Evolutionary conservation across 164 flowering plant genomes (phyloP).

Genomic region (Dillenia suffruticosa): DNA sequence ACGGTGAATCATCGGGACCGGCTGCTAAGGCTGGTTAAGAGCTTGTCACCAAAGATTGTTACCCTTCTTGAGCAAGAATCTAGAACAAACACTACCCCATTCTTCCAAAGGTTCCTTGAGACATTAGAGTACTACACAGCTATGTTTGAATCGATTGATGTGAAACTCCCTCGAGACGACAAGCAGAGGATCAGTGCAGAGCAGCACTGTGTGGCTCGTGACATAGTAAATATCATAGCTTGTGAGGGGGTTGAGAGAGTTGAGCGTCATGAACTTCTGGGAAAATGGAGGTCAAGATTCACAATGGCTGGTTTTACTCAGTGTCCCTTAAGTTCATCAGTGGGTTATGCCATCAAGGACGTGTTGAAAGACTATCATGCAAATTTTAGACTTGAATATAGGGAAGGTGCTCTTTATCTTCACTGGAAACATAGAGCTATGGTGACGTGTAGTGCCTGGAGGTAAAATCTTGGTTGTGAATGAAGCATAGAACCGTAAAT

Average conservation of each 20-base stretch:
- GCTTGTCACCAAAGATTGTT: slow-evolving; percentile 75
- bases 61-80: slow-evolving; percentile 83
- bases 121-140: slow-evolving; percentile 52
- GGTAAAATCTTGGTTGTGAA: slow-evolving; percentile 14
- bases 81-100: slow-evolving; percentile 62
- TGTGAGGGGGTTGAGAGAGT: slow-evolving; percentile 55
- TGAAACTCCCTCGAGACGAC: slow-evolving; percentile 50
- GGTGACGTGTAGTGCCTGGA: slow-evolving; percentile 69
- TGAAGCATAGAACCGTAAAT: no score
- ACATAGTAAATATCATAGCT: slow-evolving; percentile 57
- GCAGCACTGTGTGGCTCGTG: slow-evolving; percentile 81
- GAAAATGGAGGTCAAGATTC: slow-evolving; percentile 47
- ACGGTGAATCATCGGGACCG: slow-evolving; percentile 65
- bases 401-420: slow-evolving; percentile 59
- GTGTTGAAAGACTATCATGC: slow-evolving; percentile 47
- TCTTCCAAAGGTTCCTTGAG: slow-evolving; percentile 58
- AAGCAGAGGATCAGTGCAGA: slow-evolving; percentile 67
- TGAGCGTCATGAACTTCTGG: slow-evolving; percentile 50
- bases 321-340: slow-evolving; percentile 26
- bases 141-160: slow-evolving; percentile 73
- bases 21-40: slow-evolving; percentile 56
- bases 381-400: slow-evolving; percentile 56
- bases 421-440: slow-evolving; percentile 65
- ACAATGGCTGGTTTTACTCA: slow-evolving; percentile 48
- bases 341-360: slow-evolving; percentile 50